phyloP scores from a whole-genome alignment of 768 basidiomycete species.

The Pulveroboletus frians region DNA sequence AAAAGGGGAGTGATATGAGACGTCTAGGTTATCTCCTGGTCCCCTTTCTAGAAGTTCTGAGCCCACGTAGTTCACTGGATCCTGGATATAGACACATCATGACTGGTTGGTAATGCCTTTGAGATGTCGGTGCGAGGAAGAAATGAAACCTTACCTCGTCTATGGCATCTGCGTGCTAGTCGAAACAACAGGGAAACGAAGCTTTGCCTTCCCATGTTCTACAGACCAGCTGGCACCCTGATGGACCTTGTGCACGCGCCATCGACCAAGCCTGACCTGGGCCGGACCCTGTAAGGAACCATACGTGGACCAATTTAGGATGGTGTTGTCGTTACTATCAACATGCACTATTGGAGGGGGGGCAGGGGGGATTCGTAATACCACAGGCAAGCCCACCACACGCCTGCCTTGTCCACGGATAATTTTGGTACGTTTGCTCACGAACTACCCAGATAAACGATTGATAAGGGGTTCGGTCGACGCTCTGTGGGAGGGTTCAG shows the following conservation, averaged over 20 bases:
- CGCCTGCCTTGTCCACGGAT: constrained; percentile 20
- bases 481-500: constrained; percentile 20
- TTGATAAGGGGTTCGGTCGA: constrained; percentile 25
- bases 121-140: neutral
- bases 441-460: constrained; percentile 10
- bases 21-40: neutral
- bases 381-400: constrained; percentile 22
- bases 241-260: neutral
- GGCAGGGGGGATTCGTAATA: constrained; percentile 19
- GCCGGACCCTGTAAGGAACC: constrained; percentile 14
- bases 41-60: constrained; percentile 6
- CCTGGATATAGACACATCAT: neutral
- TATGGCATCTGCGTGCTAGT: constrained; percentile 13
- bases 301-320: constrained; percentile 26
- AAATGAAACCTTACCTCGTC: constrained; percentile 9
- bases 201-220: neutral
- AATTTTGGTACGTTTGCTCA: constrained; percentile 12
- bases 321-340: constrained; percentile 26
- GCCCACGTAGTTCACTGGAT: constrained; percentile 5
- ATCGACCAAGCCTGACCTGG: neutral
- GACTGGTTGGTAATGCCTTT: neutral
- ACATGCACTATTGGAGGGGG: neutral
- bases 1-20: neutral
- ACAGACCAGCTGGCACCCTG: neutral
- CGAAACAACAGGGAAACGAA: neutral